phyloP scores from a whole-genome alignment of 2,329 filamentous ascomycete species.

The Madurella fahalii region DNA sequence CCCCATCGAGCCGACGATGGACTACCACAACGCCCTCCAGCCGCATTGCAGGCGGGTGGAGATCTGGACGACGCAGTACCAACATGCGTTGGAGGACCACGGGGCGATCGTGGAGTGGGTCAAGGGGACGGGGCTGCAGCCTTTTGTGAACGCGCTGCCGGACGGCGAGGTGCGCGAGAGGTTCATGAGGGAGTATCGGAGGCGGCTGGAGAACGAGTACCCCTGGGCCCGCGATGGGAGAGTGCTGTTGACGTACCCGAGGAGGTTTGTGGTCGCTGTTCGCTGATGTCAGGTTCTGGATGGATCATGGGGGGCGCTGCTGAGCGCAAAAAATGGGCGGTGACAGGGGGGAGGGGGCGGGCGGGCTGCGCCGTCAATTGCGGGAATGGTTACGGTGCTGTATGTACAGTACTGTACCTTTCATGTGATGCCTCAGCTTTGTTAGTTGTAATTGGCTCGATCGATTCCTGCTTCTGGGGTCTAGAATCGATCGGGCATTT shows the following conservation, averaged over 20 bases:
- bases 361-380: too few relatives aligned
- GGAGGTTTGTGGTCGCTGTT: slow-evolving; percentile 51
- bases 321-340: not conserved
- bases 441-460: too few relatives aligned
- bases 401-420: too few relatives aligned
- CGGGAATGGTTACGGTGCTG: too few relatives aligned
- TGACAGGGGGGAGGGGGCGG: not conserved
- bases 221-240: slow-evolving; percentile 44
- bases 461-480: too few relatives aligned
- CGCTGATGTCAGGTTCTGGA: not conserved
- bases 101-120: slow-evolving; percentile 56
- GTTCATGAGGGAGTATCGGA: slow-evolving; percentile 47
- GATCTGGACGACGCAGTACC: slow-evolving; percentile 52
- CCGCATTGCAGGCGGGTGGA: slow-evolving; percentile 42
- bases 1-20: slow-evolving; percentile 42
- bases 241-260: slow-evolving; percentile 52
- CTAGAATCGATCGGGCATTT: too few relatives aligned
- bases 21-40: slow-evolving; percentile 47
- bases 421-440: too few relatives aligned
- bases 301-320: not conserved
- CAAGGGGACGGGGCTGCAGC: slow-evolving; percentile 52
- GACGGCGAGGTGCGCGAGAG: slow-evolving; percentile 35
- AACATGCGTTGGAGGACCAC: slow-evolving; percentile 4
- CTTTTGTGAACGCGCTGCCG: slow-evolving; percentile 47
- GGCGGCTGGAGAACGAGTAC: slow-evolving; percentile 42